Conservation (phyloP, 495 filamentous ascomycete genomes). For the Trichocladium uniseriatum region DNA sequence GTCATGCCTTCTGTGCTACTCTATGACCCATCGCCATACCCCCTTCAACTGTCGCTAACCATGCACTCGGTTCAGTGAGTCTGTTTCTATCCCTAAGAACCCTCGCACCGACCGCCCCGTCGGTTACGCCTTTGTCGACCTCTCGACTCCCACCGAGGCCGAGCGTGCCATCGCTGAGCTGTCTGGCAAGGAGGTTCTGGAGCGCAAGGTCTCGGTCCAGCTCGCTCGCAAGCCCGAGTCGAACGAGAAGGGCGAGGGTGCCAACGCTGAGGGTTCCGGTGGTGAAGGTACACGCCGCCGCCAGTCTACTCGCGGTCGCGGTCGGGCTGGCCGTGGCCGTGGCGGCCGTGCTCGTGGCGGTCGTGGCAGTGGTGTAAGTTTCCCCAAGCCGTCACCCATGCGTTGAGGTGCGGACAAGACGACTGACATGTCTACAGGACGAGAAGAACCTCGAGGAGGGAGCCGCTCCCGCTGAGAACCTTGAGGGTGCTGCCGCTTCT, state of each 20-base stretch:
- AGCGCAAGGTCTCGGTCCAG: conserved; percentile 98
- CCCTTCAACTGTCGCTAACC: conserved; percentile 18
- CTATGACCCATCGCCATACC: neutral
- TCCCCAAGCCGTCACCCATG: neutral
- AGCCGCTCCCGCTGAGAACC: conserved; percentile 40
- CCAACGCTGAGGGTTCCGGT: conserved; percentile 51
- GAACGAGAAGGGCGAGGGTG: conserved; percentile 63
- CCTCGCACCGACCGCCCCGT: conserved; percentile 96
- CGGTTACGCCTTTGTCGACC: conserved; percentile 97
- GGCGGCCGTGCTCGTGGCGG: conserved; percentile 63
- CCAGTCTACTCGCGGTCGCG: conserved; percentile 57
- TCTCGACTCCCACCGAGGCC: conserved; percentile 86
- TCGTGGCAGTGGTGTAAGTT: conserved; percentile 55
- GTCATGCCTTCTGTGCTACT: no score
- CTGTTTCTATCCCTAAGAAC: conserved; percentile 96
- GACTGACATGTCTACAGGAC: conserved; percentile 26
- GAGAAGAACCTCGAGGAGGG: conserved; percentile 40
- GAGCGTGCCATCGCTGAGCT: conserved; percentile 89
- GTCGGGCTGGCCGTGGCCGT: conserved; percentile 65
- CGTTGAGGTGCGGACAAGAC: neutral
- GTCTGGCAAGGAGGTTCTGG: conserved; percentile 90
- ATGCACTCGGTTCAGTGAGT: conserved; percentile 57
- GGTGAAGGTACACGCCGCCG: conserved; percentile 68
- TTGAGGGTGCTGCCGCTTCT: conserved; percentile 31
- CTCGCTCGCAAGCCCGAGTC: conserved; percentile 94